Percentiles rank a stretch among this genome's conserved stretches.
Conservation (phyloP, 805 yeast genomes). For the Saccharomycopsis malanga region DNA sequence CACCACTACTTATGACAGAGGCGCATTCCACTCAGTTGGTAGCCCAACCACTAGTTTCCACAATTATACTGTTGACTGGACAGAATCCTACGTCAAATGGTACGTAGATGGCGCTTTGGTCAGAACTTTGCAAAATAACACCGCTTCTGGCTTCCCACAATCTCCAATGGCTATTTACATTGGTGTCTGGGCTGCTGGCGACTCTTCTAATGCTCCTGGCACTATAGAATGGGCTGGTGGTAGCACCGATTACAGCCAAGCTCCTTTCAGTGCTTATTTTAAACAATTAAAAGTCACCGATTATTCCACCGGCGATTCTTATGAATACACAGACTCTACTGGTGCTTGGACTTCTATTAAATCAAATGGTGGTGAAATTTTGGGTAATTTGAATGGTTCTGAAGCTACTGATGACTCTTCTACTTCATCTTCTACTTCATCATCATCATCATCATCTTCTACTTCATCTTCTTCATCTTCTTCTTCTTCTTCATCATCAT, state of each 20-base stretch:
- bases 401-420: conserved; percentile 17
- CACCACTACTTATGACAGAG: conserved; percentile 72
- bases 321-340: conserved; percentile 34
- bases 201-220: conserved; percentile 53
- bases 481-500: conserved; percentile 15
- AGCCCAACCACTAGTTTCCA: conserved; percentile 56
- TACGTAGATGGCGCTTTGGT: conserved; percentile 61
- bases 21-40: conserved; percentile 55
- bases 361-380: conserved; percentile 25
- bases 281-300: conserved; percentile 54
- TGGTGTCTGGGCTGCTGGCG: conserved; percentile 85
- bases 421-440: conserved; percentile 17
- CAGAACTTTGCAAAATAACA: conserved; percentile 50
- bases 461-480: conserved; percentile 18
- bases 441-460: conserved; percentile 18
- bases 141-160: conserved; percentile 79
- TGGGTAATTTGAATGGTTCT: conserved; percentile 18
- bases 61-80: conserved; percentile 85
- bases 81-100: conserved; percentile 57
- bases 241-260: conserved; percentile 47
- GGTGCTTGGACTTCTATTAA: conserved; percentile 37
- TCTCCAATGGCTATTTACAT: conserved; percentile 50
- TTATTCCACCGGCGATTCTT: conserved; percentile 55
- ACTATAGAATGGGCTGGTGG: conserved; percentile 86
- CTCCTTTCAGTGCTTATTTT: conserved; percentile 63